phyloP scores from a whole-genome alignment of 495 filamentous ascomycete species.

The Tuber borchii region DNA sequence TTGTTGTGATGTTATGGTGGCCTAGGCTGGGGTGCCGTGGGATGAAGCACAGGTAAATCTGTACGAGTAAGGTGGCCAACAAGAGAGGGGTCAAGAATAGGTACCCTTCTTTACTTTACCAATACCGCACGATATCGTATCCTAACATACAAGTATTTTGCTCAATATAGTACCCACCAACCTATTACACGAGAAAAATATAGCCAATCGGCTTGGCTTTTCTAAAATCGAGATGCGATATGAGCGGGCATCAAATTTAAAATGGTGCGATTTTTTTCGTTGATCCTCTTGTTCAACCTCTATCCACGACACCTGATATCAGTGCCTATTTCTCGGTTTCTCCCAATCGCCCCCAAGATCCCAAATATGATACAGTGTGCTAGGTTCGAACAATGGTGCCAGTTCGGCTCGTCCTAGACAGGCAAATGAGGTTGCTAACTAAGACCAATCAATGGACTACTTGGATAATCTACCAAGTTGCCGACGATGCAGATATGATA shows the following conservation, averaged over 20 bases:
- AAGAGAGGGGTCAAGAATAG: not conserved
- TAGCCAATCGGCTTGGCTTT: not conserved
- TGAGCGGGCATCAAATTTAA: not conserved
- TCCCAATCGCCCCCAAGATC: not conserved
- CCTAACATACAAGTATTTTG: not conserved
- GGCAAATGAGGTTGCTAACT: not conserved
- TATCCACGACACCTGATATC: not conserved
- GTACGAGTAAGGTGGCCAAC: not conserved
- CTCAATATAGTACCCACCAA: not conserved
- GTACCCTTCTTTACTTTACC: not conserved
- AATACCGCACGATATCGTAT: not conserved
- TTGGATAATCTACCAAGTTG: not conserved
- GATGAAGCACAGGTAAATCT: not conserved
- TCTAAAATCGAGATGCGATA: not conserved
- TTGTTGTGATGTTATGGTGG: not conserved
- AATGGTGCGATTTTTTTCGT: not conserved
- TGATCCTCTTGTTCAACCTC: not conserved
- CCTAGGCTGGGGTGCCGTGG: not conserved
- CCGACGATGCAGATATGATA: not conserved
- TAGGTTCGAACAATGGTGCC: not conserved
- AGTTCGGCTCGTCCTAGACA: not conserved
- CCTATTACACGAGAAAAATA: not conserved
- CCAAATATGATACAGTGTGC: not conserved
- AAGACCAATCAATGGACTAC: not conserved
- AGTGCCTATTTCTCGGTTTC: not conserved